Conservation (phyloP, 108 stramenopile genomes). For the Bacterosira constricta region DNA sequence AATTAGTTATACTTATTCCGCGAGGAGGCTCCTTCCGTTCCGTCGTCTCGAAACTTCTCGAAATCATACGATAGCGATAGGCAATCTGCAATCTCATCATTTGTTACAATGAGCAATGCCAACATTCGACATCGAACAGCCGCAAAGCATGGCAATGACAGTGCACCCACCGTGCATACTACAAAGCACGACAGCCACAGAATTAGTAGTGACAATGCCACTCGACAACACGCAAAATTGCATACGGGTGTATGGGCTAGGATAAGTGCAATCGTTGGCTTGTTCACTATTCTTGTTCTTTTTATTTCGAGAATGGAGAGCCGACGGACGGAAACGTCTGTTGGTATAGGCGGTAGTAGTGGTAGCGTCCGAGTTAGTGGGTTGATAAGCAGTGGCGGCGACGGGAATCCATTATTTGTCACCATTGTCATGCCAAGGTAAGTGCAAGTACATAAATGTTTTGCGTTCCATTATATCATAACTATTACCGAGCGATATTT, state of each 20-base stretch:
- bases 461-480: not conserved
- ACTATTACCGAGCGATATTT: not conserved
- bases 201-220: not conserved
- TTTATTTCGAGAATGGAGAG: slow-evolving; percentile 17
- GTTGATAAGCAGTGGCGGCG: not conserved
- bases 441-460: not conserved
- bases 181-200: not conserved
- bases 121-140: slow-evolving; percentile 24
- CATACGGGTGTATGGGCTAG: slow-evolving; percentile 33
- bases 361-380: not conserved
- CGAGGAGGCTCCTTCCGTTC: too few relatives aligned
- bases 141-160: not conserved
- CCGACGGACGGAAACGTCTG: not conserved
- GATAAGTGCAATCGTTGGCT: slow-evolving; percentile 10
- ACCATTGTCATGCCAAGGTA: slow-evolving; percentile 70
- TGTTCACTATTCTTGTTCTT: slow-evolving; percentile 16
- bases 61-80: too few relatives aligned
- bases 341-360: not conserved
- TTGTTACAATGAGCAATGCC: not conserved
- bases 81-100: not conserved
- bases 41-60: not conserved
- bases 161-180: not conserved
- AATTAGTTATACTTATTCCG: not conserved
- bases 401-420: slow-evolving; percentile 53
- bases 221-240: slow-evolving; percentile 16